These are phyloP conservation scores for Ganoderma leucocontextum DNA, from an alignment of 1,284 basidiomycete genomes.

Conservation along the genomic window DNA sequence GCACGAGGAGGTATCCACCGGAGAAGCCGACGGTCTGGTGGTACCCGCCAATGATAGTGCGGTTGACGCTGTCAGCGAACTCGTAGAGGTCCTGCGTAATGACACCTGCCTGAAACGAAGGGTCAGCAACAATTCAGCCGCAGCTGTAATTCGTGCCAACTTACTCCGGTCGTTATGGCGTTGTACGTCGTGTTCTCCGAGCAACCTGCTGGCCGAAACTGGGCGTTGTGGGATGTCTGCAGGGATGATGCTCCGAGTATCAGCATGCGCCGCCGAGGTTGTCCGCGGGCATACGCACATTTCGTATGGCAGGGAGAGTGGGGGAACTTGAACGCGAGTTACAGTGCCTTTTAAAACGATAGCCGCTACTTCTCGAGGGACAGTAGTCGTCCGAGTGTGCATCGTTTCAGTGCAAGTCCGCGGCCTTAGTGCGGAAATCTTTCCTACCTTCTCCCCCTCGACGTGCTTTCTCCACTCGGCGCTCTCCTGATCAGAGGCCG, in stretches of 20 bases:
- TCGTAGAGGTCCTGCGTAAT: slow-evolving; percentile 40
- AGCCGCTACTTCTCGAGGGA: too few relatives aligned
- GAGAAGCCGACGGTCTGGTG: slow-evolving; percentile 42
- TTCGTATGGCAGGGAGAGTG: slow-evolving; percentile 24
- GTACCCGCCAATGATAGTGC: slow-evolving; percentile 45
- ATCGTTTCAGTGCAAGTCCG: too few relatives aligned
- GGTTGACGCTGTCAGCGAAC: slow-evolving; percentile 43
- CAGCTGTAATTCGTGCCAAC: slow-evolving; percentile 5
- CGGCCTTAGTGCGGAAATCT: too few relatives aligned
- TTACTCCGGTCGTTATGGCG: slow-evolving; percentile 40
- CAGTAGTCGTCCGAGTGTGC: too few relatives aligned
- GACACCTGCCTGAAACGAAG: slow-evolving; percentile 36
- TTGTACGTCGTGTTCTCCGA: slow-evolving; percentile 27
- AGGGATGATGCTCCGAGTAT: too few relatives aligned
- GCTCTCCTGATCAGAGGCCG: too few relatives aligned
- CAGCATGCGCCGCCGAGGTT: not conserved
- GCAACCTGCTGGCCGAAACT: slow-evolving; percentile 40
- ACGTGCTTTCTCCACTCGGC: too few relatives aligned
- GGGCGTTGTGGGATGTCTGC: slow-evolving; percentile 34
- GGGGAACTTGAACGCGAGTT: too few relatives aligned
- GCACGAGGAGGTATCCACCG: slow-evolving; percentile 44
- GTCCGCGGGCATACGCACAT: slow-evolving; percentile 30
- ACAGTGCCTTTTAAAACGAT: too few relatives aligned
- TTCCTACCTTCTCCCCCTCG: too few relatives aligned
- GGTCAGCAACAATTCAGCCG: not conserved